Evolutionary conservation across 2,329 filamentous ascomycete genomes (phyloP), one percentile per base, ranked within the genome.

Genomic region (Nannizzia gypsea): DNA sequence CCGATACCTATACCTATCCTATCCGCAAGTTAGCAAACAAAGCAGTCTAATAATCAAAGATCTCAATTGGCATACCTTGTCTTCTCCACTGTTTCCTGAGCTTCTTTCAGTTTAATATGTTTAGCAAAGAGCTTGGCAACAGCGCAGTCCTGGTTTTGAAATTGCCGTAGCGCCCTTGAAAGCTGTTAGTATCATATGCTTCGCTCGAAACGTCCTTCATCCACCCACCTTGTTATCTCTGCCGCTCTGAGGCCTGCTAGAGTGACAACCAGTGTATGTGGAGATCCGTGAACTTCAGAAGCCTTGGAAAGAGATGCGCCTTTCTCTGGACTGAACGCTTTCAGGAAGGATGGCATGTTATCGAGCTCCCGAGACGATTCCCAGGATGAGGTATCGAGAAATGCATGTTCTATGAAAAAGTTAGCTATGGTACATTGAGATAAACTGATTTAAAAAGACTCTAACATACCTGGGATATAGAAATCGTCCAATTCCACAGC

Each of bases 61-160:
- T 26, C 22, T 5, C 28, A 31, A 42, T 66, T 72, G 48, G 15
- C n/a, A 42, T 70, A 80, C 77, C 79, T 80, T 58, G 77, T 78
- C 63, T 78, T 81, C 67, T 87, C 81, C 46, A 95, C 83, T 69
- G 88, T 88, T 61, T 86, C 80, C 58, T 91, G 83, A 36, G 91
- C 88, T 67, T 97, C 92, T 58, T 89, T 83, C 9, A 99, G 75
- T 75, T 99, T 99, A 78, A 99, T 95, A 72, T 99, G 93, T 73
- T 99, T 99, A 34, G 93, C 92, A 73, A 99, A 99, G 70, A 99
- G 78, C 73, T 99, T 99, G 1, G 89, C 88, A 1, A 99, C 85
- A 52, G 83, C 81, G 56, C 81, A 84, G 6, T 89, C 84, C 71
- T 93, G 90, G 58, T 81, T 85, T 70, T 91, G 88, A 67, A 93